Percentiles rank a stretch among this genome's conserved stretches.
Conservation (phyloP, 2,329 filamentous ascomycete species). For the Fusarium siculi region DNA sequence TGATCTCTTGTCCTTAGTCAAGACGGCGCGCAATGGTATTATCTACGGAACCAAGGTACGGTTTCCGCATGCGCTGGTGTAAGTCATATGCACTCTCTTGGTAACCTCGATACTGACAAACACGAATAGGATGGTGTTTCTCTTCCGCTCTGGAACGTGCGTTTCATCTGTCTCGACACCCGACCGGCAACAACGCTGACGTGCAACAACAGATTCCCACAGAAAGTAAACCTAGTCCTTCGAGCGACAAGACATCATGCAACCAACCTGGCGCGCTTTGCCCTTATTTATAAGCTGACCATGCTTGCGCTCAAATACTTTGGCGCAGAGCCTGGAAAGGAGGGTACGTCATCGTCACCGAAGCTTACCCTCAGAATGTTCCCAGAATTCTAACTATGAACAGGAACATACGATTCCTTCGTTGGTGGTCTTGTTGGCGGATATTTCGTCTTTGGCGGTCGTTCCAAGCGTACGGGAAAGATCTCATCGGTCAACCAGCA, state of each 20-base stretch:
- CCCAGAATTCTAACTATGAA: not conserved
- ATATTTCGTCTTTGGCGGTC: conserved; percentile 87
- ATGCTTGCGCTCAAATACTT: conserved; percentile 79
- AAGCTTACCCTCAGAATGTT: not conserved
- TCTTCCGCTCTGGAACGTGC: conserved; percentile 91
- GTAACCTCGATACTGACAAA: conserved; percentile 29
- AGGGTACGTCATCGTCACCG: conserved; percentile 55
- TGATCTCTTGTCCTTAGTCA: conserved; percentile 84
- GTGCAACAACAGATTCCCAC: conserved; percentile 63
- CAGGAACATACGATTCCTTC: conserved; percentile 82
- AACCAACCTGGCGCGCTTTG: conserved; percentile 90
- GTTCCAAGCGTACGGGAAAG: conserved; percentile 70
- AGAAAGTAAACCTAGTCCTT: conserved; percentile 82
- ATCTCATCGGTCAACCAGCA: conserved; percentile 90
- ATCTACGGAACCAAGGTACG: conserved; percentile 98
- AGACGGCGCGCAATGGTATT: conserved; percentile 94
- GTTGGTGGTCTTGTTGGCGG: conserved; percentile 88
- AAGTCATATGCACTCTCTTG: conserved; percentile 36
- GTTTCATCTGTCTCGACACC: conserved; percentile 46
- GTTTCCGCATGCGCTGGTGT: conserved; percentile 95
- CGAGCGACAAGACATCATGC: conserved; percentile 92
- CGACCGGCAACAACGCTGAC: conserved; percentile 29
- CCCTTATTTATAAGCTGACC: conserved; percentile 85
- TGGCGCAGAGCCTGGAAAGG: conserved; percentile 67
- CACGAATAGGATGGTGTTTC: conserved; percentile 82